Base-by-base conservation (phyloP, 2,329 filamentous ascomycete species). In the Ophiosphaerella herpotricha region DNA sequence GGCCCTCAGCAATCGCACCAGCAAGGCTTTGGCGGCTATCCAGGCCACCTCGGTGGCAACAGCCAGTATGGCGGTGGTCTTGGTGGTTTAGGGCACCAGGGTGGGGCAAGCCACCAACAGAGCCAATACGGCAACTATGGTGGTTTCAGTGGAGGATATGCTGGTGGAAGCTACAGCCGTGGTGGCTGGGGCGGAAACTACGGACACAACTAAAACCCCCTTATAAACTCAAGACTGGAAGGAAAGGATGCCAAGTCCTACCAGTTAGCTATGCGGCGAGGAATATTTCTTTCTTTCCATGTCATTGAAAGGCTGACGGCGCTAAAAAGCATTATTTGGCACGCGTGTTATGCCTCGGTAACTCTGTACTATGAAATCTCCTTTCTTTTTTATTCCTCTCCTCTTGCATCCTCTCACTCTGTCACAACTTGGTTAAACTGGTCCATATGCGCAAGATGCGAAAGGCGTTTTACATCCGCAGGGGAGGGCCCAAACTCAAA, bases 11-110 rank as follows among this genome's bases (percentile, higher is more conserved):
- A 82, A 67, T 78, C 75, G 26, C 80, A 82, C 43, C 82, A 85
- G 65, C 80, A 82, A 66, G 78, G 77, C 39, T 85, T 83, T 57
- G 80, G 80, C 44, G 78, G 76, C 38, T 85, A 85, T 56, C 80
- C 80, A 26, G 73, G 75, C 49, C 78, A 81, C 45, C 60, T 81
- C 53, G 67, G 72, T 32, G 72, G 74, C 31, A 77, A 78, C 54
- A 74, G 73, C 54, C 75, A 79, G 47, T 81, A 83, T 62, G 83
- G 81, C 53, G 76, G 77, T 36, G 80, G 77, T 46, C 75, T 83
- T 34, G 79, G 79, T 48, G 80, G 79, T 40, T 74, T 81, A 39
- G 79, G 79, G 38, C 77, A 80, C 55, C 77, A 78, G 57, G 74
- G 71, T 52, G 74, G 70, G 24, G 76, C 75, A 52, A 67, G 63